Conservation (phyloP, 2,329 filamentous ascomycete species). For the Raffaelea deltoideospora region DNA sequence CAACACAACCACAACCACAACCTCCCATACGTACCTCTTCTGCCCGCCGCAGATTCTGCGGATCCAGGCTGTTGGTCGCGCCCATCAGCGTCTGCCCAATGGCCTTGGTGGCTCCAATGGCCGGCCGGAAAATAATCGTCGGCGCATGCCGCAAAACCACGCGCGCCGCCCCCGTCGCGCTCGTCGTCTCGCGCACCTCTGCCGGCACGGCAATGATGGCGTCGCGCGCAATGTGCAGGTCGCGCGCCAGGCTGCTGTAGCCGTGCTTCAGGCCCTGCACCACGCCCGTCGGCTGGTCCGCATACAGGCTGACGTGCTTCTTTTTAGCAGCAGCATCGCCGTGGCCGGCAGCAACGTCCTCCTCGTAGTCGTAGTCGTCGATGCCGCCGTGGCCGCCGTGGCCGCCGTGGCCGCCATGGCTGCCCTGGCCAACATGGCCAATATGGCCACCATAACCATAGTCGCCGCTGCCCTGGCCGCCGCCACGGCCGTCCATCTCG, state of each 20-base stretch:
- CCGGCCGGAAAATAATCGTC: constrained; percentile 83
- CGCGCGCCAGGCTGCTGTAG: constrained; percentile 67
- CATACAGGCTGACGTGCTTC: constrained; percentile 79
- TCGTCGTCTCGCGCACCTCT: constrained; percentile 76
- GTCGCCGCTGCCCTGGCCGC: neutral
- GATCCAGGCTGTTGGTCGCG: constrained; percentile 82
- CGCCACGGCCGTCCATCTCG: constrained; percentile 9
- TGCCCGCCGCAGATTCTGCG: constrained; percentile 61
- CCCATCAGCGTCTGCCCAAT: constrained; percentile 82
- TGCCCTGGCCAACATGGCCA: too few relatives aligned
- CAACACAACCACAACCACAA: constrained; percentile 49
- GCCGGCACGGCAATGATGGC: constrained; percentile 90
- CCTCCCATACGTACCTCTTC: constrained; percentile 80
- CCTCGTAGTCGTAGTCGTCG: neutral
- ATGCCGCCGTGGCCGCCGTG: constrained; percentile 3
- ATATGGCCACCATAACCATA: too few relatives aligned
- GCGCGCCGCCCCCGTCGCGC: constrained; percentile 62
- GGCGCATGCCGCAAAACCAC: constrained; percentile 71
- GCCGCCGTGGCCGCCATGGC: constrained; percentile 5
- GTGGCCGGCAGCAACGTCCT: neutral
- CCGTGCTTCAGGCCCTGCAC: constrained; percentile 74
- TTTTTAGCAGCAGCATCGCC: constrained; percentile 45
- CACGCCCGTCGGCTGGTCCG: constrained; percentile 82
- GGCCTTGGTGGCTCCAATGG: constrained; percentile 78
- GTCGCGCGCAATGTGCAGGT: constrained; percentile 74